Conservation (phyloP, 2,329 filamentous ascomycete species). For the Penicillium sp. region DNA sequence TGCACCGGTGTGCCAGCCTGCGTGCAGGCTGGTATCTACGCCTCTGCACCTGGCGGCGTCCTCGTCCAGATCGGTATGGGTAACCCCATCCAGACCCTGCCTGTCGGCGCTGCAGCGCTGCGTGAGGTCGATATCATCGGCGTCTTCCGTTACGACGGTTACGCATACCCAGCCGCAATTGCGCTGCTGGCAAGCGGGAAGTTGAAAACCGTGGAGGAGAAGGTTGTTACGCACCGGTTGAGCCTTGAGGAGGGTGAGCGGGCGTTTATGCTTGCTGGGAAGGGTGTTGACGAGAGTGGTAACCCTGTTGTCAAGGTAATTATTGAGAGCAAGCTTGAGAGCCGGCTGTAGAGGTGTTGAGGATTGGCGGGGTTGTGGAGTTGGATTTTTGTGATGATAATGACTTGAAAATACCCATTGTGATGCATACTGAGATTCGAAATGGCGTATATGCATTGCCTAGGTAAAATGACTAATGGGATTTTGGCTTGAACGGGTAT, state of each 20-base stretch:
- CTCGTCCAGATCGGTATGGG: conserved; percentile 56
- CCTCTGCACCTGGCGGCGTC: conserved; percentile 47
- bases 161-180: conserved; percentile 54
- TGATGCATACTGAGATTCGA: conserved; percentile 5
- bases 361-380: not conserved
- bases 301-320: conserved; percentile 53
- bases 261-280: conserved; percentile 50
- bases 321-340: conserved; percentile 33
- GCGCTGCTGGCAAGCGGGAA: conserved; percentile 49
- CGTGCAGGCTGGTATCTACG: conserved; percentile 45
- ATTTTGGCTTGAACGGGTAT: not conserved
- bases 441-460: not conserved
- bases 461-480: not conserved
- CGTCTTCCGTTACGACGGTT: conserved; percentile 53
- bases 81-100: conserved; percentile 52
- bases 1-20: conserved; percentile 46
- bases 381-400: conserved; percentile 4
- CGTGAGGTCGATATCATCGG: conserved; percentile 55
- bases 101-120: conserved; percentile 52
- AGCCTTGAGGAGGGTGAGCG: conserved; percentile 47
- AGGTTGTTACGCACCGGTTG: conserved; percentile 53
- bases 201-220: conserved; percentile 47
- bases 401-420: conserved; percentile 22
- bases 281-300: conserved; percentile 49
- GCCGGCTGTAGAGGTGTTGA: conserved; percentile 7